Percentiles rank a stretch among this genome's conserved stretches.
phyloP scores from a whole-genome alignment of 371 early-diverging fungal species.

The Chytridiales sp. region DNA sequence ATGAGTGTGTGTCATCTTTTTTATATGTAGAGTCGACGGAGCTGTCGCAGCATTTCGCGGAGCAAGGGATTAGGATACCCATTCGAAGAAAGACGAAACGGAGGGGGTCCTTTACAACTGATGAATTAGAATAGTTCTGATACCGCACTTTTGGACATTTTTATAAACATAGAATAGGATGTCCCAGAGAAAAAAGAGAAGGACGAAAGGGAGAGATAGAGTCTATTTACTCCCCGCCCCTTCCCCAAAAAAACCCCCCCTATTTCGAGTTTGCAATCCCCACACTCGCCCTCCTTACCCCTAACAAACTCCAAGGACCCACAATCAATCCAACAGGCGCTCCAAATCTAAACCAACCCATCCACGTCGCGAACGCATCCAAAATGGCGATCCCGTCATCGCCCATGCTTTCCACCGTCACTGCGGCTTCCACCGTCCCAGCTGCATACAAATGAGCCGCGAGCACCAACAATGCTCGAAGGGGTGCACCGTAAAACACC shows the following conservation, averaged over 20 bases:
- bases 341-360: conserved; percentile 26
- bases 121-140: too few species aligned
- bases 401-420: conserved; percentile 16
- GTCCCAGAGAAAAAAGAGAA: too few species aligned
- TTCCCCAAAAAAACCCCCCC: too few species aligned
- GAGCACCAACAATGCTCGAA: neutral
- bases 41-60: conserved; percentile 22
- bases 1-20: too few species aligned
- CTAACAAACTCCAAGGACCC: conserved; percentile 24
- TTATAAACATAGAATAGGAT: too few species aligned
- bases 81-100: conserved; percentile 17
- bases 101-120: too few species aligned
- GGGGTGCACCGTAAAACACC: neutral
- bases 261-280: too few species aligned
- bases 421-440: conserved; percentile 3
- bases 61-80: conserved; percentile 22
- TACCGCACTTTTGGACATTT: too few species aligned
- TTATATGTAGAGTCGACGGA: conserved; percentile 23
- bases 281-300: conserved; percentile 10
- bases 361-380: conserved; percentile 28
- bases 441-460: conserved; percentile 9
- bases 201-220: too few species aligned
- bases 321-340: conserved; percentile 17
- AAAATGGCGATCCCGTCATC: conserved; percentile 23
- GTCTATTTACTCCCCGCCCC: too few species aligned